These are phyloP conservation scores for Carnegiea gigantea DNA, from an alignment of 179 eudicot genomes.

Conservation along the genomic window DNA sequence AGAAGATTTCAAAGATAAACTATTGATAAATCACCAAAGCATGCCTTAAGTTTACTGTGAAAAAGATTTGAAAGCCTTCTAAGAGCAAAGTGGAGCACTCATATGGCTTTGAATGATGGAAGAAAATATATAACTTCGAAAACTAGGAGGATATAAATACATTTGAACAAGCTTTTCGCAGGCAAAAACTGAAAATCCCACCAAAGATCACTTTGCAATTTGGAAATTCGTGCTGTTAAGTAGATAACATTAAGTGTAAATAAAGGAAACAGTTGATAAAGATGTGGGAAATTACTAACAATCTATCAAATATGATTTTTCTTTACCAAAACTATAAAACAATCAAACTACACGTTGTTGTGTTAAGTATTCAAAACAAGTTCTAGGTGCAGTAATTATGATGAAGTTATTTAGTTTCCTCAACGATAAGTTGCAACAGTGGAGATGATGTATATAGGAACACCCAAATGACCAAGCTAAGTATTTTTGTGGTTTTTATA, in stretches of 20 bases:
- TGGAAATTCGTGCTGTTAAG: not conserved
- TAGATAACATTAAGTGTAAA: too few relatives aligned
- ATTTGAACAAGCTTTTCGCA: not conserved
- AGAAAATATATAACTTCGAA: not conserved
- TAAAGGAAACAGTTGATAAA: too few relatives aligned
- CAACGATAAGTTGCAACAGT: not conserved
- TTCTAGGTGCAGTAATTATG: not conserved
- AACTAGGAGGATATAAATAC: not conserved
- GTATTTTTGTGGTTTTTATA: too few relatives aligned
- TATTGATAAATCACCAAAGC: too few relatives aligned
- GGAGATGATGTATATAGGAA: too few relatives aligned
- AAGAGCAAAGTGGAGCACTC: not conserved
- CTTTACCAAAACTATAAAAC: not conserved
- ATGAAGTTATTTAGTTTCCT: not conserved
- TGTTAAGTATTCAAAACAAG: not conserved
- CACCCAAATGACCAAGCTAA: too few relatives aligned
- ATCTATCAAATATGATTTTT: not conserved
- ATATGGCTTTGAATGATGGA: not conserved
- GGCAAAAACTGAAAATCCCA: not conserved
- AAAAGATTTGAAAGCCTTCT: too few relatives aligned
- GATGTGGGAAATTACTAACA: not conserved
- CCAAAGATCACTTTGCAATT: not conserved
- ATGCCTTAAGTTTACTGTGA: too few relatives aligned
- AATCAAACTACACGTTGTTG: not conserved
- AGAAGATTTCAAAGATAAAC: too few relatives aligned